These are phyloP conservation scores for Clarireedia sp. DNA, from an alignment of 2,329 filamentous ascomycete species.

Conservation along the genomic window DNA sequence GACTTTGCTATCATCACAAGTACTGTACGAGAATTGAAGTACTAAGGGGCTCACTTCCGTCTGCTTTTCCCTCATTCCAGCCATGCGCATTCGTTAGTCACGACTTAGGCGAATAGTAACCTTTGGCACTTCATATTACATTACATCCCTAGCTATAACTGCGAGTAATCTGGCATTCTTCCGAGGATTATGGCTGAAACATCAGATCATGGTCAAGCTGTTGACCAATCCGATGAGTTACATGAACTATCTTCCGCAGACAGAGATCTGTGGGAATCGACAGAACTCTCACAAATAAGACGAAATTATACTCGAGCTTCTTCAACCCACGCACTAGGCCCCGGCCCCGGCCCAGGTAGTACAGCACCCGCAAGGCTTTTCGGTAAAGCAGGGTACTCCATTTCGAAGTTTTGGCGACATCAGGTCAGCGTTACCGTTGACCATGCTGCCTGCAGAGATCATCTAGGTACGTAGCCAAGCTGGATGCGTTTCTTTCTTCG, in stretches of 20 bases:
- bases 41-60: not conserved
- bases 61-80: not conserved
- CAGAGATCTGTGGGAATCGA: constrained; percentile 22
- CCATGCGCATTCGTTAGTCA: not conserved
- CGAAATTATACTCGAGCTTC: constrained; percentile 23
- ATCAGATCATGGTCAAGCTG: not conserved
- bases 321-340: not conserved
- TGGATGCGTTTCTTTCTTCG: constrained; percentile 8
- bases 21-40: too few species aligned
- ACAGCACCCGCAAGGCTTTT: constrained; percentile 11
- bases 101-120: not conserved
- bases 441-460: constrained; percentile 43
- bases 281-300: constrained; percentile 18
- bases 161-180: too few species aligned
- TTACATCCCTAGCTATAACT: not conserved
- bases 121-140: not conserved
- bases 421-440: constrained; percentile 44
- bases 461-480: constrained; percentile 40
- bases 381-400: constrained; percentile 15
- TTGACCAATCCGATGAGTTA: constrained; percentile 9
- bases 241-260: constrained; percentile 5
- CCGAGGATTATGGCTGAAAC: constrained; percentile 5
- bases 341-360: not conserved
- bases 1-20: too few species aligned
- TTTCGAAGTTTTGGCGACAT: constrained; percentile 38